Conservation (phyloP, 2,329 filamentous ascomycete species). For the Daldinia sp. region DNA sequence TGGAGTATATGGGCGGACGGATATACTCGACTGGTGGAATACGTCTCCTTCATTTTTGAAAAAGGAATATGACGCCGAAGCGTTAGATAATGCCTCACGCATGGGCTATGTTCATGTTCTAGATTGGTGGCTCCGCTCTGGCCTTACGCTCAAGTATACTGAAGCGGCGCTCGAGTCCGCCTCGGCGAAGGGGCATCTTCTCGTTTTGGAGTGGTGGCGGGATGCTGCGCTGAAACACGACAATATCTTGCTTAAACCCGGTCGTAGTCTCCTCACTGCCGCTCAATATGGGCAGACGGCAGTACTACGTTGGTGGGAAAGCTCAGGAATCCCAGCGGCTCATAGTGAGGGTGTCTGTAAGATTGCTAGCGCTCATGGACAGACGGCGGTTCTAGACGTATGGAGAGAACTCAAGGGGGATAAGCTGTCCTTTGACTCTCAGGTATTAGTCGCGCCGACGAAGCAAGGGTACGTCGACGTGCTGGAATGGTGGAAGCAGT, state of each 20-base stretch:
- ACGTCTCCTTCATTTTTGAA: slow-evolving; percentile 84
- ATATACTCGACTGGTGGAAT: slow-evolving; percentile 92
- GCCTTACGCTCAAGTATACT: slow-evolving; percentile 84
- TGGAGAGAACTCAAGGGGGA: slow-evolving; percentile 83
- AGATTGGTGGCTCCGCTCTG: slow-evolving; percentile 89
- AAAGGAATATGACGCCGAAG: slow-evolving; percentile 87
- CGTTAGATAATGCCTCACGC: slow-evolving; percentile 87
- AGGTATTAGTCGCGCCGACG: slow-evolving; percentile 87
- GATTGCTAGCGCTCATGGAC: slow-evolving; percentile 85
- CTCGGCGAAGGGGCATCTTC: slow-evolving; percentile 84
- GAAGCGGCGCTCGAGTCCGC: slow-evolving; percentile 90
- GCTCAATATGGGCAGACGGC: slow-evolving; percentile 84
- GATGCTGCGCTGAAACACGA: slow-evolving; percentile 72
- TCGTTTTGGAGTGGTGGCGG: slow-evolving; percentile 94
- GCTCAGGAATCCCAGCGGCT: slow-evolving; percentile 80
- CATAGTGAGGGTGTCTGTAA: slow-evolving; percentile 87
- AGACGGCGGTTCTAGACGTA: slow-evolving; percentile 83
- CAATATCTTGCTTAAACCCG: slow-evolving; percentile 76
- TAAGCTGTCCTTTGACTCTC: slow-evolving; percentile 80
- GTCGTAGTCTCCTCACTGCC: slow-evolving; percentile 85
- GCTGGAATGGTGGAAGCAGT: slow-evolving; percentile 91
- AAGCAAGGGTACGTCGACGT: slow-evolving; percentile 87
- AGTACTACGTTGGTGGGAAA: slow-evolving; percentile 89
- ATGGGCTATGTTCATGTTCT: slow-evolving; percentile 87
- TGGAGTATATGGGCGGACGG: slow-evolving; percentile 83